phyloP scores from a whole-genome alignment of 139 green algal genomes.

The Monoraphidium neglectum region DNA sequence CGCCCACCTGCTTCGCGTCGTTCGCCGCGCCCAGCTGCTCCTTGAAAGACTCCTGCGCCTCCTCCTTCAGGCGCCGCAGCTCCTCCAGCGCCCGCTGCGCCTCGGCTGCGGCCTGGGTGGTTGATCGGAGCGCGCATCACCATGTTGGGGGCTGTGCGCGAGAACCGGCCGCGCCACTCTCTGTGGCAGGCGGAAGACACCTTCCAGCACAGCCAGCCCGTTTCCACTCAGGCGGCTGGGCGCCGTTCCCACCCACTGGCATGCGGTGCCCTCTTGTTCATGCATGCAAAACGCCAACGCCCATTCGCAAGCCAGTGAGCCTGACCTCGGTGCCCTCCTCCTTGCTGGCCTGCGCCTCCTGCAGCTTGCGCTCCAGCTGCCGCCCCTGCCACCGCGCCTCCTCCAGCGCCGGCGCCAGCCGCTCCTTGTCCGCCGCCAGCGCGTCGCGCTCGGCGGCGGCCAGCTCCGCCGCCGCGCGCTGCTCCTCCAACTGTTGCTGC shows the following conservation, averaged over 20 bases:
- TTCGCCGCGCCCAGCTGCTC: slow-evolving; percentile 16
- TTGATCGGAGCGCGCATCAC: no score
- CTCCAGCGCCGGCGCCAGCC: slow-evolving; percentile 42
- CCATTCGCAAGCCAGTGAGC: no score
- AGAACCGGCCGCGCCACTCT: no score
- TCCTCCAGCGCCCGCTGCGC: slow-evolving; percentile 8
- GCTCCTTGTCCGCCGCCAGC: slow-evolving; percentile 25
- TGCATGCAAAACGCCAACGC: no score
- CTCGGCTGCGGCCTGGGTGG: not conserved
- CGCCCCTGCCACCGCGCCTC: slow-evolving; percentile 49
- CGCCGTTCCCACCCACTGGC: no score
- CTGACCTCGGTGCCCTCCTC: slow-evolving; percentile 25
- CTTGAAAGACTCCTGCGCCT: slow-evolving; percentile 4
- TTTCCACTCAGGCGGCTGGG: no score
- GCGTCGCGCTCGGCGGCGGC: not conserved
- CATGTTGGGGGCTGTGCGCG: no score
- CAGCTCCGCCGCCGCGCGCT: no score
- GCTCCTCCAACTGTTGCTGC: no score
- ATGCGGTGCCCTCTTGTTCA: no score
- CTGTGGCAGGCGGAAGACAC: no score
- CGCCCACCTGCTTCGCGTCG: not conserved
- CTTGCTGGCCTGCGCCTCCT: slow-evolving; percentile 30
- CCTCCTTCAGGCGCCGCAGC: not conserved
- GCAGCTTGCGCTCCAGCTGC: slow-evolving; percentile 51
- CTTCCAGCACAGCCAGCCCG: no score